Base-by-base conservation (phyloP, 495 filamentous ascomycete species). In the Copromyces sp. region DNA sequence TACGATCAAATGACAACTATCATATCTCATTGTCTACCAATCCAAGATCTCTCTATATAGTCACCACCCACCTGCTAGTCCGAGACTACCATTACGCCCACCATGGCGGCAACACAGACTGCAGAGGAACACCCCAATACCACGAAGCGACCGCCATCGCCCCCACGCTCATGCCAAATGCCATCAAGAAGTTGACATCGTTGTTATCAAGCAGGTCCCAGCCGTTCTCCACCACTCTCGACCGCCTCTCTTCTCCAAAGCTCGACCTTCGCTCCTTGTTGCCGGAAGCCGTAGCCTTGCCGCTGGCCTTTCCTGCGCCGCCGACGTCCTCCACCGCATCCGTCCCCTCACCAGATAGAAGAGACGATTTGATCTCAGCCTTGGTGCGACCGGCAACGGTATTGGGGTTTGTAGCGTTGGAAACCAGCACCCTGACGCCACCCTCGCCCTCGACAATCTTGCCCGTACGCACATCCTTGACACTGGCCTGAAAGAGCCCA, bases 131-230 rank as follows among this genome's bases (percentile, higher is more conserved):
- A 0, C 74, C 78, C 86, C 86, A 88, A 69, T 84, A 84, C 84
- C 84, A 87, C 68, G 81, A 79, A 35, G 84, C 85, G 8, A 90
- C 80, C 0, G 83, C 84, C 89, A 99, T 97, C 9, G 90, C 92
- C 5, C 89, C 88, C 16, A 93, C 42, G 78, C 93, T 98, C 89
- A 96, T 95, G 0, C 82, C 80, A 9, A 87, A 82, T 0, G 95
- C 94, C 94, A 97, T 98, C 37, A 94, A 77, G 32, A 97, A 84
- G 78, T 99, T 99, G 72, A 99, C 94, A 37, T 89, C 91, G 78
- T 99, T 99, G 76, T 99, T 99, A 78, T 95, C 93, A 73, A 98
- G 82, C 76, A 95, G 78, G 74, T 96, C 93, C 77, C 82, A 83
- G 9, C 92, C 94, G 70, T 84, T 91, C 77, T 91, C 92, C 0